Base-by-base conservation (phyloP, 768 basidiomycete genomes). In the Leccinum imitatum region DNA sequence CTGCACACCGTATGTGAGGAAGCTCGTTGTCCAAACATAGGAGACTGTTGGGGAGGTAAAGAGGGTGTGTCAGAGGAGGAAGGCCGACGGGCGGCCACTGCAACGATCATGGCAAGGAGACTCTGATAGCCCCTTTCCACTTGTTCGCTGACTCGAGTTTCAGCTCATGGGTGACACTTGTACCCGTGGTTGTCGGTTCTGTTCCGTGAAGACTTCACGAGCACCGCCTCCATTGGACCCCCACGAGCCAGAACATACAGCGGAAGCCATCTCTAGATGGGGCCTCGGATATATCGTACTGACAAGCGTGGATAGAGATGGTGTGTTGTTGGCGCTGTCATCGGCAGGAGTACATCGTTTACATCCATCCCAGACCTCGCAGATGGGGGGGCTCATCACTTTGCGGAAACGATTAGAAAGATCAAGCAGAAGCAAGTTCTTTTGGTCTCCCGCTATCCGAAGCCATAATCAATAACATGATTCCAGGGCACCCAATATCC, bases 111-210 rank as follows among this genome's bases (percentile, higher is more conserved):
- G 97, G 95, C 93, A 63, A 60, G 81, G 57, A 35, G 35, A 51
- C 39, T 54, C 51, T 23, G 35, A 19, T 39, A 15, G 13, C 50
- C 41, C 30, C 44, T 51, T 25, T 50, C 41, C 31, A 41, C 15
- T 53, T 52, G 5, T 35, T 65, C 17, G 47, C 61, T 65, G 54
- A 64, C 57, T 19, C 30, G 4, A 33, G 33, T 23, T 59, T 30
- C 64, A 98, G 95, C 79, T 99, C 14, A 98, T 99, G 97, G 97
- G 97, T 9, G 96, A 98, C 77, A 97, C 94, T 14, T 99, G 97
- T 71, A 99, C 97, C 37, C 87, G 97, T 69, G 97, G 95, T 2
- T 99, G 97, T 75, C 82, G 95, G 57, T 99, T 99, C 71, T 99
- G 97, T 69, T 91, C 95, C 9, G 93, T 99, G 54, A 97, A 97